Evolutionary conservation across 345 rosid species (phyloP).

Genomic region (Brassica cretica): DNA sequence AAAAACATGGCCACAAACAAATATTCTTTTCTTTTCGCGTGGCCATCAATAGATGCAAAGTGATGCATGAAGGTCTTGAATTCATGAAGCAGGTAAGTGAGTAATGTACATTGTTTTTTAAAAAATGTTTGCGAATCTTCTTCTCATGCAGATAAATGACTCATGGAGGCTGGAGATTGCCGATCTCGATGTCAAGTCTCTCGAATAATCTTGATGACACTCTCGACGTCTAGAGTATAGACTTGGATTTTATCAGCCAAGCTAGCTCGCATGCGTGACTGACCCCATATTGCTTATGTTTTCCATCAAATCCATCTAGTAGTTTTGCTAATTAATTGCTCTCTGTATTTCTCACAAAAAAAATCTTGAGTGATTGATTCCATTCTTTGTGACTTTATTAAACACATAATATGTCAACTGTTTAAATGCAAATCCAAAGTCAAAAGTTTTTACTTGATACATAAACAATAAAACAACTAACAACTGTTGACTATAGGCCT

Average conservation of each 20-base stretch:
- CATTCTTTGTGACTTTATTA: background rate
- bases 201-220: conserved; percentile 55
- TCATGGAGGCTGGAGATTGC: no score
- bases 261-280: conserved; percentile 30
- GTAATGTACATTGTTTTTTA: background rate
- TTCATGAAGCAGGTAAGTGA: background rate
- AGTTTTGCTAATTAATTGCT: background rate
- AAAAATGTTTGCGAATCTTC: no score
- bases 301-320: background rate
- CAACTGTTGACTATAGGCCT: background rate
- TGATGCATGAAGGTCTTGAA: background rate
- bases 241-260: conserved; percentile 62
- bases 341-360: background rate
- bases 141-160: no score
- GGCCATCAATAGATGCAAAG: background rate
- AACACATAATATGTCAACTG: background rate
- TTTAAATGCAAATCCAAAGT: background rate
- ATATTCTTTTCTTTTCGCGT: background rate
- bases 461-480: background rate
- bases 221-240: conserved; percentile 79
- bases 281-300: background rate
- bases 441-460: background rate
- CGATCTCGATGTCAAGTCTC: no score
- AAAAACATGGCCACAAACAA: background rate
- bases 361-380: background rate